Base-by-base conservation (phyloP, 1,284 basidiomycete species). In the Flammula alnicola region DNA sequence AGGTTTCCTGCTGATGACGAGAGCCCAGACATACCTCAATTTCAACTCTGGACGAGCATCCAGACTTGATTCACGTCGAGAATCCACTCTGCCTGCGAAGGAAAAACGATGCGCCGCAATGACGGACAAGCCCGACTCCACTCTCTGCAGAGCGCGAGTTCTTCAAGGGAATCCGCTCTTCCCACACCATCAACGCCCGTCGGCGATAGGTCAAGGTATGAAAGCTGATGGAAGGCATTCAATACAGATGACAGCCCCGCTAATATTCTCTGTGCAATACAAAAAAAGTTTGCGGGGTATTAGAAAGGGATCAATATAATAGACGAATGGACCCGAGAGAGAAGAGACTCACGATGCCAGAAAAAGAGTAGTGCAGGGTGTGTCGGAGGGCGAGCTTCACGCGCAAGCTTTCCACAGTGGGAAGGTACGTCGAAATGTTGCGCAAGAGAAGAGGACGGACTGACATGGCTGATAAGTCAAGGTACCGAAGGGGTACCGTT, bases 331-430 rank as follows among this genome's bases (percentile, higher is more conserved):
- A 49, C n/a, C 7, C 27, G 33, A 31, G 31, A 12, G 23, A 49
- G 16, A 11, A 12, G 29, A 25, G 19, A 78, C 83, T 81, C 69
- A 84, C 84, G 67, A 84, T 83, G 41, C 84, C 83, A 19, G 79
- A 78, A 49, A 84, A 71, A 23, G 82, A 75, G 58, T 79, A 82
- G 57, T 85, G 83, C 29, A 85, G 71, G 1, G 83, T 85, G 58
- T 85, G 83, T 37, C 82, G 69, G 16, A 86, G 69, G n/a, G 83
- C 82, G 39, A 86, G 75, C 56, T 72, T 75, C 44, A 86, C 71
- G 52, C 74, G 74, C 59, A 86, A 69, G 32, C 65, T 70, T 61
- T 80, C 74, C 39, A 86, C 62, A 43, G 69, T 69, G 35, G 72
- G 67, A 46, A 85, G 70, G 61, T 78, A 72, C 23, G 67, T 70